Conservation (phyloP, 352 stramenopile genomes). For the Phytophthora capsici region DNA sequence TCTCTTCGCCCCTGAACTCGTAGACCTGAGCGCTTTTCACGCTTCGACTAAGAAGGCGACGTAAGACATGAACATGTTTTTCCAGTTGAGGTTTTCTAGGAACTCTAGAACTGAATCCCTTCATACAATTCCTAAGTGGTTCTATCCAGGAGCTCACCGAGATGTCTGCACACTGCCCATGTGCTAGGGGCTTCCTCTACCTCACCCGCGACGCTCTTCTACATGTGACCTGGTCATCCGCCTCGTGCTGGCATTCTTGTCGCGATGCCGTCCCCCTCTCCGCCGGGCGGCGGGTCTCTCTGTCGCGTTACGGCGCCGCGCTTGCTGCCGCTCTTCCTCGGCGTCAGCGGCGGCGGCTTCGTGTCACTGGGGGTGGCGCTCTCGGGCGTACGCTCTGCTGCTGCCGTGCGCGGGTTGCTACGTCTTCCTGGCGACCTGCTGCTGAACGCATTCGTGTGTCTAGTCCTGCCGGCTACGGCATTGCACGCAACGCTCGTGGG, state of each 20-base stretch:
- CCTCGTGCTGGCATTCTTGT: slow-evolving; percentile 24
- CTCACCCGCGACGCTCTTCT: slow-evolving; percentile 24
- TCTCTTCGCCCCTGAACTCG: slow-evolving; percentile 63
- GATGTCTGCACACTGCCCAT: slow-evolving; percentile 6
- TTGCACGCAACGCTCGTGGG: slow-evolving; percentile 1
- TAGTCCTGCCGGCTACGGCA: slow-evolving; percentile 17
- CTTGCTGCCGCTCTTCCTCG: slow-evolving; percentile 35
- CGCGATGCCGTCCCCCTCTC: slow-evolving; percentile 18
- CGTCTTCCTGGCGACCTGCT: slow-evolving; percentile 21
- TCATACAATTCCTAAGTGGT: background rate
- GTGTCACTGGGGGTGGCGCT: slow-evolving; percentile 48
- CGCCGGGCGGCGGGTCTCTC: slow-evolving; percentile 15
- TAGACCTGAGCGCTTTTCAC: slow-evolving; percentile 88
- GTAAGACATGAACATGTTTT: slow-evolving; percentile 7
- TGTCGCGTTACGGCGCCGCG: slow-evolving; percentile 7
- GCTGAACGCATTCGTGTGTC: slow-evolving; percentile 21
- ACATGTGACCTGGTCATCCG: slow-evolving; percentile 29
- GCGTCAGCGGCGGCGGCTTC: slow-evolving; percentile 26
- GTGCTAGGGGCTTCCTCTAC: slow-evolving; percentile 11
- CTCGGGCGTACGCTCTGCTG: slow-evolving; percentile 30
- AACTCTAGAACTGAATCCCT: background rate
- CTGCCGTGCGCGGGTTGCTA: slow-evolving; percentile 48
- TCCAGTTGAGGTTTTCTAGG: too few species aligned
- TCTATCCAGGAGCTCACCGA: slow-evolving; percentile 9
- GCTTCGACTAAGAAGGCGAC: slow-evolving; percentile 31